Base-by-base conservation (phyloP, 345 rosid genomes). In the Trapa bicornis region DNA sequence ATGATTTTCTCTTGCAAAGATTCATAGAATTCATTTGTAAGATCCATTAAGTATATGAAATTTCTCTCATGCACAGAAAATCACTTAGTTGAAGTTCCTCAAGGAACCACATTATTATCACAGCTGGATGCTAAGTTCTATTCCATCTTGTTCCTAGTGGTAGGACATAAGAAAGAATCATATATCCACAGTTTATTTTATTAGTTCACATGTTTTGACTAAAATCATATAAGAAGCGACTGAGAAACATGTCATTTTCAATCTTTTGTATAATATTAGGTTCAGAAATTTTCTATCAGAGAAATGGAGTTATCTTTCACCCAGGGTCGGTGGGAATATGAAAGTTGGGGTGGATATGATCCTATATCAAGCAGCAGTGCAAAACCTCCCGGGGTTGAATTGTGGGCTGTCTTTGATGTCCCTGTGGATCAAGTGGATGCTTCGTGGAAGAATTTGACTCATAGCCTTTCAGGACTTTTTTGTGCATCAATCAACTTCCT, bases 291-390 rank as follows among this genome's bases (percentile, higher is more conserved):
- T 53, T 83, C 78, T 57, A 75, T 91, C 64, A 86, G 80, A 75
- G 96, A 94, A 83, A 87, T 91, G 97, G 99, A 94, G 71, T 68
- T 94, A 50, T 94, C 99, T 73, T 94, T 94, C 75, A 89, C 96
- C 72, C 97, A 94, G 73, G 99, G 99, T 65, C 95, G 99, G 64
- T 94, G 97, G 99, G 87, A 85, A 71, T 90, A 91, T 74, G 99
- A 91, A 73, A 82, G 72, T n/a, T 94, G 99, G 97, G 99, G 99
- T 66, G 97, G 96, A 62, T 94, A 72, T 81, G 97, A 91, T 38
- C 85, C 96, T 60, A 69, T 89, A 42, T 77, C 99, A 43, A 91
- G 89, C 75, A 89, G 76, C 81, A 91, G 86, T 72, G 97, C 99
- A 1, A 94, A 94, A 76, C 97, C 97, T 62, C 89, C 96, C 67